phyloP scores from a whole-genome alignment of 495 filamentous ascomycete genomes.

The Chaetomium cochliodes region DNA sequence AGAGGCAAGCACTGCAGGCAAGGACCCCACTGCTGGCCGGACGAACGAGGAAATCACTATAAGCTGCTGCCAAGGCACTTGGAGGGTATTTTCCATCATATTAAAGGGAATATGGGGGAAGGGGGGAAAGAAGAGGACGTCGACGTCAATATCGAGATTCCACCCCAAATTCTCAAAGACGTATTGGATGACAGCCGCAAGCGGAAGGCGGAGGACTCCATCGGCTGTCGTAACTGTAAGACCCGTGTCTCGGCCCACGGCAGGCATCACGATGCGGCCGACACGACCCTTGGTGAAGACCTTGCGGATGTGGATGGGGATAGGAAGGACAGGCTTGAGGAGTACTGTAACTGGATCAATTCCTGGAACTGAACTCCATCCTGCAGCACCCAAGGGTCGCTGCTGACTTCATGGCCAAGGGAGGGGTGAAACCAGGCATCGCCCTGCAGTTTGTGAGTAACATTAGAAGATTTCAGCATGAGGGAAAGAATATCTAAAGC shows the following conservation, averaged over 20 bases:
- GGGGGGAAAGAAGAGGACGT: conserved; percentile 18
- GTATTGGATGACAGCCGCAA: conserved; percentile 19
- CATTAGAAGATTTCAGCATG: conserved; percentile 17
- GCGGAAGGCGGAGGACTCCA: conserved; percentile 12
- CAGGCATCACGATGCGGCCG: conserved; percentile 5
- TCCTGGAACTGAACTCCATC: conserved; percentile 20
- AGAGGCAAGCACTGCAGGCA: conserved; percentile 18
- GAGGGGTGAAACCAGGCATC: conserved; percentile 16
- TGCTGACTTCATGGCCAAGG: conserved; percentile 17
- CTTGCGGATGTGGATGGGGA: conserved; percentile 14
- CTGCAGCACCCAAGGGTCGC: conserved; percentile 12
- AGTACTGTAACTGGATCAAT: conserved; percentile 15
- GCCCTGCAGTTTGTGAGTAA: conserved; percentile 18
- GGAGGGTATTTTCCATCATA: conserved; percentile 14
- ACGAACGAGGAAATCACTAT: conserved; percentile 18
- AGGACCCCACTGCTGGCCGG: conserved; percentile 17
- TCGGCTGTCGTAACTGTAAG: conserved; percentile 16
- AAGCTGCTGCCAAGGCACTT: conserved; percentile 20
- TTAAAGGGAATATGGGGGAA: conserved; percentile 18
- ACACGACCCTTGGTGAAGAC: conserved; percentile 5
- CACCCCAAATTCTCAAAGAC: conserved; percentile 16
- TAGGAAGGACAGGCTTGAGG: conserved; percentile 16
- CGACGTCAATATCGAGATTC: conserved; percentile 10
- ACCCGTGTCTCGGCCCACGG: conserved; percentile 10
- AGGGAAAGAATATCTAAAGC: conserved; percentile 8